Conservation (phyloP, 2,329 filamentous ascomycete genomes). For the Fusarium acutatum region DNA sequence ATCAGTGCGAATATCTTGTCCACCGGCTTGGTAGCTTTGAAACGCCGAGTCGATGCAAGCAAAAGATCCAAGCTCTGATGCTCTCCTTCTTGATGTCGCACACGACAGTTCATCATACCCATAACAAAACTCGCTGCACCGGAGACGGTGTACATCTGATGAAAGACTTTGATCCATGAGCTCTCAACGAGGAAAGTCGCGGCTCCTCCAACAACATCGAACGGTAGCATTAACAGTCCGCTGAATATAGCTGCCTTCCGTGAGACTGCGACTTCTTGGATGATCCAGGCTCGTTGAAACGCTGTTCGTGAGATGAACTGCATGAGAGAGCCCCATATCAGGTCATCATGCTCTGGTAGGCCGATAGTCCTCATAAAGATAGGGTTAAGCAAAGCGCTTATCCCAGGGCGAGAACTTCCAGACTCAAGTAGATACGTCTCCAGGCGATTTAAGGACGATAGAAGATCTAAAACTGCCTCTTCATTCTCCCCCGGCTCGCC, state of each 20-base stretch:
- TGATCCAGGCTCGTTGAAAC: background rate
- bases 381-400: background rate
- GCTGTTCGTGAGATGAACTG: background rate
- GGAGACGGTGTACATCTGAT: rapidly evolving
- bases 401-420: background rate
- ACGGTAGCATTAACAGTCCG: background rate
- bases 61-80: background rate
- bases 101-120: background rate
- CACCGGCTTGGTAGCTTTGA: background rate
- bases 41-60: background rate
- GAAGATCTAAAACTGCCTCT: background rate
- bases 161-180: background rate
- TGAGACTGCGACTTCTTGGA: background rate
- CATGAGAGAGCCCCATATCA: background rate
- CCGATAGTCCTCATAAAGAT: background rate
- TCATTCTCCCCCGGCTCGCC: background rate
- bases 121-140: background rate
- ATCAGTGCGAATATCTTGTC: background rate
- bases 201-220: background rate
- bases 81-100: background rate
- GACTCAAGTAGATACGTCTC: background rate
- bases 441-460: background rate
- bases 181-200: background rate
- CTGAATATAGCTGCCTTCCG: background rate
- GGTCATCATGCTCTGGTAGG: background rate